These are phyloP conservation scores for Cokeromyces recurvatus DNA, from an alignment of 371 early-diverging fungal genomes.

Conservation along the genomic window DNA sequence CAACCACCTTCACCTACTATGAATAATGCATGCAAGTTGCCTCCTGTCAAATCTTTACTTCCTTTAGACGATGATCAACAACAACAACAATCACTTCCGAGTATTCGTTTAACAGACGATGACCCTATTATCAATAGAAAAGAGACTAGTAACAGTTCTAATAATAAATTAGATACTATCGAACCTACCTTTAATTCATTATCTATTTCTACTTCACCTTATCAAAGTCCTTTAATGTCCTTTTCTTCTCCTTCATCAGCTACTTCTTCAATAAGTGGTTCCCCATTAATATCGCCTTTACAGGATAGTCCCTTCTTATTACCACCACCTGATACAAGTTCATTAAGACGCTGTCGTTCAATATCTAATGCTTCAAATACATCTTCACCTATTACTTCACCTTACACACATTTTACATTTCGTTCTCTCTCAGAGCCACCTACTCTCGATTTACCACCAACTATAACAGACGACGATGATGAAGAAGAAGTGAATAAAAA, in stretches of 20 bases:
- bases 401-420: conserved; percentile 10
- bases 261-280: conserved; percentile 6
- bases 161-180: conserved; percentile 8
- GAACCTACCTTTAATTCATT: conserved; percentile 8
- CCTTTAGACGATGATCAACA: conserved; percentile 2
- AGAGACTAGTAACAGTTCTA: background rate
- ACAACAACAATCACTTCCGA: background rate
- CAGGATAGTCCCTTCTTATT: conserved; percentile 6
- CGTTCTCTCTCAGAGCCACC: conserved; percentile 32
- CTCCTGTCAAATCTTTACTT: conserved; percentile 12
- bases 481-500: too few relatives aligned
- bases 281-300: conserved; percentile 11
- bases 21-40: conserved; percentile 4
- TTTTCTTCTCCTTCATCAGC: conserved; percentile 14
- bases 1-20: conserved; percentile 17
- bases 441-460: conserved; percentile 12
- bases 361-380: conserved; percentile 4
- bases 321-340: conserved; percentile 7
- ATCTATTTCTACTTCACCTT: conserved; percentile 11
- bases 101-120: conserved; percentile 4
- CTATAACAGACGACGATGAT: background rate
- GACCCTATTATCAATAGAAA: background rate
- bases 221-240: conserved; percentile 17
- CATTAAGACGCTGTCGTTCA: conserved; percentile 9
- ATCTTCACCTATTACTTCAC: conserved; percentile 10